Conservation (phyloP, 2,329 filamentous ascomycete genomes). For the Tricladium varicosporioides region DNA sequence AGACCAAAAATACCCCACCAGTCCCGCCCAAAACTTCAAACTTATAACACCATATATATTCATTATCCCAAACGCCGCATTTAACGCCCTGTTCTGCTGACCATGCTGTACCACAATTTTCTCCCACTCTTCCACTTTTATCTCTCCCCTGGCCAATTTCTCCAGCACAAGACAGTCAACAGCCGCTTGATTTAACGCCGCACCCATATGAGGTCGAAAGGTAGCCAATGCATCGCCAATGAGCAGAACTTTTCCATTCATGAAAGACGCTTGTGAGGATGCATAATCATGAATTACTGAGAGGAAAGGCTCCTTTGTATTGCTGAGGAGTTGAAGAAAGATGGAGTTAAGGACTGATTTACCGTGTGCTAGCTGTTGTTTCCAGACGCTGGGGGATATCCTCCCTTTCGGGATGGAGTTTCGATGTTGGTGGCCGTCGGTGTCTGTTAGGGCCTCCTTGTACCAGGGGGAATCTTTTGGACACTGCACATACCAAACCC, state of each 20-base stretch:
- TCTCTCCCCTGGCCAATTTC: background rate
- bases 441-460: constrained; percentile 30
- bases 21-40: too few species aligned
- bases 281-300: constrained; percentile 41
- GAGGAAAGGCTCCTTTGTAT: constrained; percentile 41
- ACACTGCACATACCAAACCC: constrained; percentile 42
- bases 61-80: background rate
- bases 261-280: constrained; percentile 35
- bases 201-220: constrained; percentile 10
- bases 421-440: constrained; percentile 22
- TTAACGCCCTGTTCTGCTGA: background rate
- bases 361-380: background rate
- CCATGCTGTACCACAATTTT: constrained; percentile 1
- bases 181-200: constrained; percentile 7
- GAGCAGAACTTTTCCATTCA: constrained; percentile 39
- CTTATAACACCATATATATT: background rate
- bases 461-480: constrained; percentile 1
- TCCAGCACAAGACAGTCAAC: constrained; percentile 1
- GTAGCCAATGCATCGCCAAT: constrained; percentile 31
- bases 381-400: background rate
- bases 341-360: background rate
- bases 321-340: constrained; percentile 37
- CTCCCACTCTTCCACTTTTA: background rate
- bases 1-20: too few species aligned
- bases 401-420: constrained; percentile 17